A percentile compares a stretch with the other conserved stretches of the same genome.
These are phyloP conservation scores for Collybiopsis confluens DNA, from an alignment of 768 basidiomycete genomes.

Conservation along the genomic window DNA sequence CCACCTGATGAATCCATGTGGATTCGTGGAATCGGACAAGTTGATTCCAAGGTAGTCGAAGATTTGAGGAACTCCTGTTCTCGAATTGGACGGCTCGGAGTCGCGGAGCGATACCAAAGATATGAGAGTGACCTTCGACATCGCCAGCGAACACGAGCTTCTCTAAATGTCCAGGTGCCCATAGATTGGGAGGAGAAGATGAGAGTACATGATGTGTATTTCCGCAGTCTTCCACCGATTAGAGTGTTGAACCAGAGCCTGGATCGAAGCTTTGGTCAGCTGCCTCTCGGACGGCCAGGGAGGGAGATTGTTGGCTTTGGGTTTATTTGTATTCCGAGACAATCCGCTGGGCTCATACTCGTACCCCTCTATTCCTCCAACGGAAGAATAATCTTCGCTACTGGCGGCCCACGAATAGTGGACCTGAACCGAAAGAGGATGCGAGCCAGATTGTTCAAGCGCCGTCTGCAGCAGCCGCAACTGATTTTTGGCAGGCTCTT, in stretches of 20 bases:
- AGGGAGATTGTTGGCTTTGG: not conserved
- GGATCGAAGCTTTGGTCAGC: not conserved
- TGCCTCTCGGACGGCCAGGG: not conserved
- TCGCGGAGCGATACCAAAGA: no score
- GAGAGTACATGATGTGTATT: not conserved
- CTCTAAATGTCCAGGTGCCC: not conserved
- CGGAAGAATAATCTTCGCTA: not conserved
- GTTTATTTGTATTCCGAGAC: not conserved
- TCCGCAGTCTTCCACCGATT: not conserved
- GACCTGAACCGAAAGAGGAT: not conserved
- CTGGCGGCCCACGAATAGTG: not conserved
- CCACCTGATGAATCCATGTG: no score
- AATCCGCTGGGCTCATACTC: no score
- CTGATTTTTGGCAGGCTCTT: not conserved
- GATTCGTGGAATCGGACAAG: no score
- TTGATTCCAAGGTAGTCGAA: no score
- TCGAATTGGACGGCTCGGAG: no score
- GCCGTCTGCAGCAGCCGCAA: not conserved
- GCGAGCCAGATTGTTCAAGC: not conserved
- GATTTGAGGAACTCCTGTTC: no score
- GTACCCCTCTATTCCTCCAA: no score
- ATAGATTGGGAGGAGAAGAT: not conserved
- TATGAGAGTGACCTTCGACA: not conserved
- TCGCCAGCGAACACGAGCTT: not conserved
- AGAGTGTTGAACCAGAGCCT: not conserved